Conservation (phyloP, 306 rosid genomes). For the Begonia fuchsioides region DNA sequence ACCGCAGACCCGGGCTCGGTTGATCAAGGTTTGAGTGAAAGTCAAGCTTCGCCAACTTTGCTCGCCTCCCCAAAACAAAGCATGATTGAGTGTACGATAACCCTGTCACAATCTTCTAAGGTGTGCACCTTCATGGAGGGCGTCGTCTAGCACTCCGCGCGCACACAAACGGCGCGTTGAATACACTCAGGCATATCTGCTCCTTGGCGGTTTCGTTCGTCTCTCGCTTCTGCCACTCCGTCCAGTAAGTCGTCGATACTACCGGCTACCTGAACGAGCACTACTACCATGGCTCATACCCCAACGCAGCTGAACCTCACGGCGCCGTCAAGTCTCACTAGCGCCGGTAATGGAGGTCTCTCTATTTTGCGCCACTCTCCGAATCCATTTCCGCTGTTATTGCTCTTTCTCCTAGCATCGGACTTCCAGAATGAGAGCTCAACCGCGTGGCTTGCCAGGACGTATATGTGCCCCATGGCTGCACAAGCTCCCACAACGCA, state of each 20-base stretch:
- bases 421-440: constrained; percentile 68
- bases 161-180: constrained; percentile 55
- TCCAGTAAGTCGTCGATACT: constrained; percentile 22
- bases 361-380: constrained; percentile 57
- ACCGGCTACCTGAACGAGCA: constrained; percentile 35
- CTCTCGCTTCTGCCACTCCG: constrained; percentile 24
- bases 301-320: constrained; percentile 57
- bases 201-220: constrained; percentile 34
- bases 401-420: constrained; percentile 20
- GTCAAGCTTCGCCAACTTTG: too few species aligned
- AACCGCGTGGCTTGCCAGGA: constrained; percentile 57
- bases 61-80: too few species aligned
- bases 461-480: constrained; percentile 20
- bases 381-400: constrained; percentile 7
- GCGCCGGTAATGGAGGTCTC: constrained; percentile 47
- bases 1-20: too few species aligned
- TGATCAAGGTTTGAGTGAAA: too few species aligned
- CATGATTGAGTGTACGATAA: too few species aligned
- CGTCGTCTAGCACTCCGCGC: constrained; percentile 34
- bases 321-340: constrained; percentile 34
- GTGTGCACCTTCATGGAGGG: neutral
- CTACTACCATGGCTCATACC: constrained; percentile 41
- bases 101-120: too few species aligned
- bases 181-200: constrained; percentile 38
- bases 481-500: constrained; percentile 68